Base-by-base conservation (phyloP, 2,329 filamentous ascomycete genomes). In the Thermothelomyces thermophilus region DNA sequence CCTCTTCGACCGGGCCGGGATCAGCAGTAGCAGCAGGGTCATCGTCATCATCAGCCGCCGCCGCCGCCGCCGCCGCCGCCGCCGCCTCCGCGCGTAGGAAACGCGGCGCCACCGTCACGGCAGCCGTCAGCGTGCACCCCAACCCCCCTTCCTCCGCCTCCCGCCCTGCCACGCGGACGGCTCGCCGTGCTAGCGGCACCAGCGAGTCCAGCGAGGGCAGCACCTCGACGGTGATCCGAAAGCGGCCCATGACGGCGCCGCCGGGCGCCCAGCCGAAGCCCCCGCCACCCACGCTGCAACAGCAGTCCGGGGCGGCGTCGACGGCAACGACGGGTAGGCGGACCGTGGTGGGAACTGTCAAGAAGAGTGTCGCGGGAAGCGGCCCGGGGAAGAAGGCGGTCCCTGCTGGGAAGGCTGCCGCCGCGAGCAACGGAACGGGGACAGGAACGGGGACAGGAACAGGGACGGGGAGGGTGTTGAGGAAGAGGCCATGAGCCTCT, bases 201-300 rank as follows among this genome's bases (percentile, higher is more conserved):
- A 86, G 82, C 62, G 82, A 82, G 61, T 73, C 77, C 14, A 86
- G 82, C 58, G 79, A 84, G 48, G 73, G 69, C 5, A 87, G 82
- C 64, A 77, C 76, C 13, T 76, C 79, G 7, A 86, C 84, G 0
- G 80, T 86, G 19, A 73, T 84, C 37, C 77, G 76, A 64, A 84
- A 79, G 63, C 63, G 70, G 16, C 62, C 68, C 24, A 63, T 69
- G 4, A 61, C 64, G 4, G 61, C 64, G 16, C 58, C 66, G 26
- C 54, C 63, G n/a, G 66, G 69, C 3, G 65, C 64, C 11, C 61
- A 69, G 24, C 60, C 67, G 5, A 51, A 47, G n/a, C 45, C 42
- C 1, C 28, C 43, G 11, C 69, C 65, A 51, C 56, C 66, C 2
- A 56, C 66, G 13, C 56, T 66, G 17, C 22, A 28, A 65, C 72